Conservation (phyloP, 225 moss, liverwort and hornwort species). For the Rhytidiadelphus loreus region DNA sequence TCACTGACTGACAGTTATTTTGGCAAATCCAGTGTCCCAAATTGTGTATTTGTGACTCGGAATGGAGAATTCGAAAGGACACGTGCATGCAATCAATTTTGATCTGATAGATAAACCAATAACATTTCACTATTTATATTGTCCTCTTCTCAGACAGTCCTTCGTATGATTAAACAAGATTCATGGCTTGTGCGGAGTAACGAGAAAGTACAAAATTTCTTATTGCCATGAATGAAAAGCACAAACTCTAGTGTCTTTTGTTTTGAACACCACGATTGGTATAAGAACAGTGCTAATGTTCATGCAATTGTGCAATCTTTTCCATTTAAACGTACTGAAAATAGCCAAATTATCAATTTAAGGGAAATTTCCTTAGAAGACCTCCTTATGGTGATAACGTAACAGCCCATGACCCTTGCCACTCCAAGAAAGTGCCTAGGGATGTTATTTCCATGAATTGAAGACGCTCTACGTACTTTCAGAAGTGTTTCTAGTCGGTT, state of each 20-base stretch:
- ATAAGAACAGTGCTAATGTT: not conserved
- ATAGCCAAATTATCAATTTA: not conserved
- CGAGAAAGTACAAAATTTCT: not conserved
- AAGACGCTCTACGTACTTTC: not conserved
- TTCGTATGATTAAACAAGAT: not conserved
- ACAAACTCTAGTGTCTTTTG: not conserved
- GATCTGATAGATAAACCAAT: not conserved
- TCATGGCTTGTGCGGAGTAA: not conserved
- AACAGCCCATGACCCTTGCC: not conserved
- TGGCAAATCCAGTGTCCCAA: not conserved
- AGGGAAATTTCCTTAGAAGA: not conserved
- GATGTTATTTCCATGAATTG: not conserved
- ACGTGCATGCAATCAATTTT: not conserved
- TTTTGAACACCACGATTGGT: not conserved
- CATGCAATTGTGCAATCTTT: not conserved
- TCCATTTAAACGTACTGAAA: too few species aligned
- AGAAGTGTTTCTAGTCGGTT: not conserved
- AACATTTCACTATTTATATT: not conserved
- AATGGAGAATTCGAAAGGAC: not conserved
- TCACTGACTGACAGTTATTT: not conserved
- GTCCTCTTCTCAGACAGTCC: not conserved
- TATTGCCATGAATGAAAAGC: not conserved
- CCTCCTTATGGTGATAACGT: not conserved
- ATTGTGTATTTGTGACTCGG: too few species aligned
- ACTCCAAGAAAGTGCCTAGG: not conserved